Evolutionary conservation across 2,329 filamentous ascomycete genomes (phyloP).

Genomic region (Botryosphaeria agaves): DNA sequence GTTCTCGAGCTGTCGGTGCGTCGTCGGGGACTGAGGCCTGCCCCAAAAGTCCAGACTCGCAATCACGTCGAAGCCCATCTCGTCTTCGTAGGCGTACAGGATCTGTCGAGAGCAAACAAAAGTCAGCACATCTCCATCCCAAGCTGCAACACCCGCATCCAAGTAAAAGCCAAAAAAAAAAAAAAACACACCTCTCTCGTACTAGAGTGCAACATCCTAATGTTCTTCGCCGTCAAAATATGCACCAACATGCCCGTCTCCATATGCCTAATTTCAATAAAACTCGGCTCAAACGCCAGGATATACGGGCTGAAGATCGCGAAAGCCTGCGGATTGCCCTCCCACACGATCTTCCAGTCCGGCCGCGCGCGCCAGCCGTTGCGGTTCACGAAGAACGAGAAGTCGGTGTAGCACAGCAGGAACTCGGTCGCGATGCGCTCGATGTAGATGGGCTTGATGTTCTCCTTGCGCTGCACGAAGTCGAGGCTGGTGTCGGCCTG

Average conservation of each 20-base stretch:
- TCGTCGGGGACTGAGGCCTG: constrained; percentile 6
- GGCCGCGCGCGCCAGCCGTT: constrained; percentile 93
- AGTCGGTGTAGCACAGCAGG: constrained; percentile 93
- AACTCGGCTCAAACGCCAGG: constrained; percentile 89
- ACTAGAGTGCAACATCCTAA: constrained; percentile 92
- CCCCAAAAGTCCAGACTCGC: constrained; percentile 95
- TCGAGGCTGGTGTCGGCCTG: constrained; percentile 96
- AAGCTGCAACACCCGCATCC: background rate
- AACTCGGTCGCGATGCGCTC: constrained; percentile 96
- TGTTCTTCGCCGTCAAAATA: constrained; percentile 91
- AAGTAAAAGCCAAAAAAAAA: background rate
- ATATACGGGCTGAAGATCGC: constrained; percentile 95
- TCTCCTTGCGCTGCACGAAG: constrained; percentile 87
- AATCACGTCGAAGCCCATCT: constrained; percentile 81
- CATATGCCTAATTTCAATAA: constrained; percentile 91
- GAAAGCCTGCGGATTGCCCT: constrained; percentile 81
- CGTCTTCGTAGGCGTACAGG: constrained; percentile 92
- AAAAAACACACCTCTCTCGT: constrained; percentile 66
- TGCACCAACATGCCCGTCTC: constrained; percentile 83
- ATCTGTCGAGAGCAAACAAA: constrained; percentile 58
- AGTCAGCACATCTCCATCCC: constrained; percentile 5
- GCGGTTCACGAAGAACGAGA: constrained; percentile 97
- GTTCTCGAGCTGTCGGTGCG: background rate
- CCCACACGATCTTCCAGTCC: constrained; percentile 97
- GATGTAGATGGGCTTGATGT: constrained; percentile 89